phyloP scores from a whole-genome alignment of 768 basidiomycete species.

The Leccinum olivaceopallidum region DNA sequence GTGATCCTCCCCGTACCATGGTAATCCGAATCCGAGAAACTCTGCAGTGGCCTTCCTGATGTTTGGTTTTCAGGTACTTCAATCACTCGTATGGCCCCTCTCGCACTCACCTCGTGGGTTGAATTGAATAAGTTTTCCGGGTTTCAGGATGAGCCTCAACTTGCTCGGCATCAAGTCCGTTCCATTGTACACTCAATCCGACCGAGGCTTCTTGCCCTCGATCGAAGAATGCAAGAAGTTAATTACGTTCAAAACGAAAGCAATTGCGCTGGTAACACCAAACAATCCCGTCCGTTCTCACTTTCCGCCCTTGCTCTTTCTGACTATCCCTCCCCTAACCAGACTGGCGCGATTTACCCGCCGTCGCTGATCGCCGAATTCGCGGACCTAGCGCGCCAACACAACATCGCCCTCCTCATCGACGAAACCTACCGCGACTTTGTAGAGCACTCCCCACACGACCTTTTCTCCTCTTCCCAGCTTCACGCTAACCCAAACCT shows the following conservation, averaged over 20 bases:
- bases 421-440: conserved; percentile 93
- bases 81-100: conserved; percentile 50
- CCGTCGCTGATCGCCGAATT: conserved; percentile 58
- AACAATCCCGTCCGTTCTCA: conserved; percentile 63
- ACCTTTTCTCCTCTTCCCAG: conserved; percentile 43
- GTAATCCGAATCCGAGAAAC: conserved; percentile 33
- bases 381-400: conserved; percentile 52
- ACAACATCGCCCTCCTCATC: conserved; percentile 66
- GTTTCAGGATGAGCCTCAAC: conserved; percentile 62
- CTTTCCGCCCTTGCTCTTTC: too few species aligned
- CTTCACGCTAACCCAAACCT: neutral
- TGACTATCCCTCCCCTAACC: neutral
- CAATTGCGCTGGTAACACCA: conserved; percentile 74
- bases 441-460: conserved; percentile 54
- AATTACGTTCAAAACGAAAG: conserved; percentile 59
- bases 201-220: conserved; percentile 63
- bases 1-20: conserved; percentile 73
- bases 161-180: conserved; percentile 62
- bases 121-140: neutral
- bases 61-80: conserved; percentile 51
- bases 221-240: conserved; percentile 46
- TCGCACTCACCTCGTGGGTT: neutral
- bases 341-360: conserved; percentile 74
- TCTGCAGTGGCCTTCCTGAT: neutral
- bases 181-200: conserved; percentile 49